Conservation (phyloP, 2,329 filamentous ascomycete species). For the Aspergillus pseudonomiae region DNA sequence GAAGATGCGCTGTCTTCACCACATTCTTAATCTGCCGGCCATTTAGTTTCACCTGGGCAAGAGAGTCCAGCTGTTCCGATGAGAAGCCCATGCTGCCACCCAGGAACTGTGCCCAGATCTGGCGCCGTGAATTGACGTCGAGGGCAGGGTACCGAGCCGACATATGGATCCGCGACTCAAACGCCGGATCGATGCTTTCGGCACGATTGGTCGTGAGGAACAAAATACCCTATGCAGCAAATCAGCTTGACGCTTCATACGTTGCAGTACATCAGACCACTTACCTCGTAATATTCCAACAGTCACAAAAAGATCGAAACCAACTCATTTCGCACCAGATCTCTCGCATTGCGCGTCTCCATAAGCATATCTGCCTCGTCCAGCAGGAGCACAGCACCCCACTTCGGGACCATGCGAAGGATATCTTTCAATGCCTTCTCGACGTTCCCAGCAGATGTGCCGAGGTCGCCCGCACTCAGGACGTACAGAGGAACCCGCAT, state of each 20-base stretch:
- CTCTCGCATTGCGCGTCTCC: constrained; percentile 40
- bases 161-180: constrained; percentile 51
- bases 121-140: constrained; percentile 36
- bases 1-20: constrained; percentile 46
- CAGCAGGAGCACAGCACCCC: constrained; percentile 56
- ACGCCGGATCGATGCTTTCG: constrained; percentile 48
- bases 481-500: constrained; percentile 55
- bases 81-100: constrained; percentile 18
- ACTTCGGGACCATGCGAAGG: constrained; percentile 52
- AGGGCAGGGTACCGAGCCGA: constrained; percentile 45
- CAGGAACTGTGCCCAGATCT: constrained; percentile 52
- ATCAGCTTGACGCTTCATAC: background rate
- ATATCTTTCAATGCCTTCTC: constrained; percentile 51
- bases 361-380: constrained; percentile 49
- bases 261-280: background rate
- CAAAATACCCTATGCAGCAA: constrained; percentile 44
- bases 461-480: constrained; percentile 54
- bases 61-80: constrained; percentile 25
- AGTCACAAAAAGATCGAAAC: constrained; percentile 42
- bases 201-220: constrained; percentile 52
- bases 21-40: constrained; percentile 51
- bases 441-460: constrained; percentile 45
- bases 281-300: constrained; percentile 34
- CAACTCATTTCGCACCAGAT: constrained; percentile 51
- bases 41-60: constrained; percentile 30